Percentiles rank a stretch among this genome's conserved stretches.
These are phyloP conservation scores for Solanum aculeatissimum DNA, from an alignment of 305 asterid genomes.

Conservation along the genomic window DNA sequence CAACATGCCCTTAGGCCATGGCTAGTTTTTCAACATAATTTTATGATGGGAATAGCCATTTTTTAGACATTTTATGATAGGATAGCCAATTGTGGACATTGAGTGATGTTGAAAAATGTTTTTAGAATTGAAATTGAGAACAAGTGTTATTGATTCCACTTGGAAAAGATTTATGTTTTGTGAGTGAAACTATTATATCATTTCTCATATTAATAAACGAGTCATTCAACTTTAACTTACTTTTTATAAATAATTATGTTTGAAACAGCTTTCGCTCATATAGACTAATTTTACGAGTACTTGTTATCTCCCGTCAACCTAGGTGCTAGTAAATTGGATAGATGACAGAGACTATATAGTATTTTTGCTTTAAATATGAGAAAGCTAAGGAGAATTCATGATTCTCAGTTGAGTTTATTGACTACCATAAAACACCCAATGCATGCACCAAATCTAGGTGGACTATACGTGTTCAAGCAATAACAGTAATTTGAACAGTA, in stretches of 20 bases:
- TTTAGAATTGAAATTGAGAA: not conserved
- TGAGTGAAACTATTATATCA: not conserved
- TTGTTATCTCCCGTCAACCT: not conserved
- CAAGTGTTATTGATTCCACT: not conserved
- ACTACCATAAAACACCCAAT: not conserved
- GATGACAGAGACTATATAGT: not conserved
- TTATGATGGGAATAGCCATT: too few species aligned
- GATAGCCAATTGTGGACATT: not conserved
- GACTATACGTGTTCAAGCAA: not conserved
- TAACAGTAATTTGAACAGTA: not conserved
- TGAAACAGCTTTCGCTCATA: too few species aligned
- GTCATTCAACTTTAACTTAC: not conserved
- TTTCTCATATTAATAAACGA: too few species aligned
- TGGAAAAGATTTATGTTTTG: not conserved
- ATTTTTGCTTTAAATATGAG: not conserved
- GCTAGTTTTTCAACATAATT: too few species aligned
- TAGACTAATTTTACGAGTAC: not conserved
- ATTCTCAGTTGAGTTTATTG: not conserved
- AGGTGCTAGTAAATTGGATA: not conserved
- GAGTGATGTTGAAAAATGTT: not conserved
- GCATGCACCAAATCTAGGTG: not conserved
- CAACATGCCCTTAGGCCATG: too few species aligned
- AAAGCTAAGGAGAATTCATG: not conserved
- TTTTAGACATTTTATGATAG: too few species aligned
- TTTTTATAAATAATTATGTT: not conserved